These are phyloP conservation scores for Teratosphaeria viscida DNA, from an alignment of 2,329 filamentous ascomycete species.

Conservation along the genomic window DNA sequence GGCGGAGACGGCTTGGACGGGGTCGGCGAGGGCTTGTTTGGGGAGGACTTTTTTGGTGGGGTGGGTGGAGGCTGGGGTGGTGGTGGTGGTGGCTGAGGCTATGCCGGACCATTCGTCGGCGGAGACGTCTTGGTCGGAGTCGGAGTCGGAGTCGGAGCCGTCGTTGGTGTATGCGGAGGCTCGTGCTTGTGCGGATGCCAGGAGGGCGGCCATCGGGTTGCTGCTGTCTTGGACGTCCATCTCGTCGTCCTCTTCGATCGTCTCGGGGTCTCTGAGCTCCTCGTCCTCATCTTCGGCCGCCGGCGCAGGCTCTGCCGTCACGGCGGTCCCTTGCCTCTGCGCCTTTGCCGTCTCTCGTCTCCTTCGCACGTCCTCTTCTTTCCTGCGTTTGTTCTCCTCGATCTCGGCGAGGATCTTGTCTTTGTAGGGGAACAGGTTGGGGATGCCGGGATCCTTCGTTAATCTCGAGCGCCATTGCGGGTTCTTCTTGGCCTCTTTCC, in stretches of 20 bases:
- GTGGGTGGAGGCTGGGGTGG: constrained; percentile 2
- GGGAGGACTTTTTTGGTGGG: constrained; percentile 61
- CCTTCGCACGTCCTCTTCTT: constrained; percentile 66
- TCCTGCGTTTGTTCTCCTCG: constrained; percentile 72
- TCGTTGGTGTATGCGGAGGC: constrained; percentile 58
- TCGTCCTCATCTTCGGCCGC: constrained; percentile 38
- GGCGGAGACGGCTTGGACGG: constrained; percentile 73
- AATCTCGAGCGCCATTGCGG: constrained; percentile 90
- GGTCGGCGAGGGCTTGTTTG: constrained; percentile 88
- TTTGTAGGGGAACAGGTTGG: constrained; percentile 96
- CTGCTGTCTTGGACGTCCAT: constrained; percentile 54
- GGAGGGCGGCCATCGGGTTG: constrained; percentile 85
- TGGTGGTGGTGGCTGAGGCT: constrained; percentile 2
- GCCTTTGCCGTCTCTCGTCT: constrained; percentile 57
- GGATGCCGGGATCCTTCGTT: constrained; percentile 97
- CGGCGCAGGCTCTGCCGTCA: constrained; percentile 27
- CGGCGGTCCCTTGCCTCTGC: constrained; percentile 27
- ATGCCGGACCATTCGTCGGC: constrained; percentile 27
- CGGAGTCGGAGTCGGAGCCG: constrained; percentile 43
- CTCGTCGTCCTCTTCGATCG: constrained; percentile 37
- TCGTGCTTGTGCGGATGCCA: constrained; percentile 71
- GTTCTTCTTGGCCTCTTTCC: constrained; percentile 88
- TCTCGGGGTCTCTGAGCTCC: constrained; percentile 37
- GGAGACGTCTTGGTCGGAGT: constrained; percentile 34
- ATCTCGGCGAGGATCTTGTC: constrained; percentile 90